These are phyloP conservation scores for Didymella pomorum DNA, from an alignment of 2,329 filamentous ascomycete species.

Conservation along the genomic window DNA sequence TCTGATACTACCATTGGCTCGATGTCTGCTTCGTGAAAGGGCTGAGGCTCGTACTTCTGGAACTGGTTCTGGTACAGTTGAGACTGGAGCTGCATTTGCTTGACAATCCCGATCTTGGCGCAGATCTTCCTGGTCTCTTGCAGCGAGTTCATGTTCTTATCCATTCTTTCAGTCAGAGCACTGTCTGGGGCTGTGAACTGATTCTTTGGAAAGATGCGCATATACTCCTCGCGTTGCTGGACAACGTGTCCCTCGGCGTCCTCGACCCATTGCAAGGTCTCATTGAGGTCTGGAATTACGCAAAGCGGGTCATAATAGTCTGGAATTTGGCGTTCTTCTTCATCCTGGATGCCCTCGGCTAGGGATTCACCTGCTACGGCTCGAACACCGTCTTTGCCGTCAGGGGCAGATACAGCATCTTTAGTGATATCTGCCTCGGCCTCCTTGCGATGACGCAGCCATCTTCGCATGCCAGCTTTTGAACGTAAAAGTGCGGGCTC, in stretches of 20 bases:
- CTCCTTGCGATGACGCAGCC: conserved; percentile 79
- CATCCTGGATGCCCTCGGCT: conserved; percentile 88
- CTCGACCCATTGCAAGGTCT: conserved; percentile 84
- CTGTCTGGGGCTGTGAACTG: conserved; percentile 79
- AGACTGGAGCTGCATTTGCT: conserved; percentile 98
- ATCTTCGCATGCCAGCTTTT: conserved; percentile 89
- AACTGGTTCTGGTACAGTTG: conserved; percentile 99
- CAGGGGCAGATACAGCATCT: conserved; percentile 57
- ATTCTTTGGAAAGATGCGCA: conserved; percentile 77
- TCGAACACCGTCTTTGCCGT: conserved; percentile 57
- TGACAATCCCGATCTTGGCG: conserved; percentile 96
- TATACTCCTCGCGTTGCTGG: conserved; percentile 84
- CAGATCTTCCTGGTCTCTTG: conserved; percentile 96
- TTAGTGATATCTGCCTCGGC: conserved; percentile 58
- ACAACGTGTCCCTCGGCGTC: conserved; percentile 89
- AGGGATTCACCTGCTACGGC: conserved; percentile 74
- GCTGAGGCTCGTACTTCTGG: conserved; percentile 90
- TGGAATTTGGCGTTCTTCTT: conserved; percentile 82
- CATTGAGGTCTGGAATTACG: conserved; percentile 82
- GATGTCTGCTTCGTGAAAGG: conserved; percentile 86
- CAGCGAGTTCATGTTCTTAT: conserved; percentile 91
- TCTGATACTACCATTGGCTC: conserved; percentile 90
- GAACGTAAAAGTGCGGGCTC: conserved; percentile 85
- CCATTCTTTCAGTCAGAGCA: conserved; percentile 78
- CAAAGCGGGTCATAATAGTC: conserved; percentile 94